These are phyloP conservation scores for Alternaria ventricosa DNA, from an alignment of 2,329 filamentous ascomycete species.

Conservation along the genomic window DNA sequence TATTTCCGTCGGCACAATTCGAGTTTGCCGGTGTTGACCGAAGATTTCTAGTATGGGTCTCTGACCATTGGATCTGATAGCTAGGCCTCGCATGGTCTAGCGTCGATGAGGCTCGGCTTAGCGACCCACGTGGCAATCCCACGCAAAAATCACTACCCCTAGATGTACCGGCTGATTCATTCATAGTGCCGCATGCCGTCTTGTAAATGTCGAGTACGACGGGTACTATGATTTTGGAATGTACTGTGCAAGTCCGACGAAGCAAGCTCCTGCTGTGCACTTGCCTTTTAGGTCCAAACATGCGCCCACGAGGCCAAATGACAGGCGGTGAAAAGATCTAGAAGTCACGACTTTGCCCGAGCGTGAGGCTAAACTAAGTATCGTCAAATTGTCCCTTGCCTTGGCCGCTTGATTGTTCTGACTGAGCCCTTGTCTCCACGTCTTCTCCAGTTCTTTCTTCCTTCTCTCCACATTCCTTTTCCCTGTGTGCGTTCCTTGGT, in stretches of 20 bases:
- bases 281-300: constrained; percentile 3
- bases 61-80: background rate
- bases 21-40: constrained; percentile 5
- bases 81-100: constrained; percentile 4
- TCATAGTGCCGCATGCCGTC: background rate
- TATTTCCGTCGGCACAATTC: constrained; percentile 1
- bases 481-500: constrained; percentile 4
- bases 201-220: background rate
- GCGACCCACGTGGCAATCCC: constrained; percentile 20
- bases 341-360: constrained; percentile 31
- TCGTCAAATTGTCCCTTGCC: constrained; percentile 16
- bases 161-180: background rate
- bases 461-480: constrained; percentile 9
- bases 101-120: constrained; percentile 10
- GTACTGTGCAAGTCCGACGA: background rate
- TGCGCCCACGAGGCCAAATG: constrained; percentile 29
- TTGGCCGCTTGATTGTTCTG: background rate
- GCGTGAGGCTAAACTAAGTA: constrained; percentile 36
- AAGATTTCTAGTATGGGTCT: background rate
- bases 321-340: constrained; percentile 44
- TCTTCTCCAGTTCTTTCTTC: constrained; percentile 21
- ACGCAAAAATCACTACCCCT: constrained; percentile 2
- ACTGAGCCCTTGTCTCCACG: constrained; percentile 20
- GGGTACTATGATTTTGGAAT: background rate
- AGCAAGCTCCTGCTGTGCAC: background rate